Conservation (phyloP, 495 filamentous ascomycete species). For the Poronia punctata region DNA sequence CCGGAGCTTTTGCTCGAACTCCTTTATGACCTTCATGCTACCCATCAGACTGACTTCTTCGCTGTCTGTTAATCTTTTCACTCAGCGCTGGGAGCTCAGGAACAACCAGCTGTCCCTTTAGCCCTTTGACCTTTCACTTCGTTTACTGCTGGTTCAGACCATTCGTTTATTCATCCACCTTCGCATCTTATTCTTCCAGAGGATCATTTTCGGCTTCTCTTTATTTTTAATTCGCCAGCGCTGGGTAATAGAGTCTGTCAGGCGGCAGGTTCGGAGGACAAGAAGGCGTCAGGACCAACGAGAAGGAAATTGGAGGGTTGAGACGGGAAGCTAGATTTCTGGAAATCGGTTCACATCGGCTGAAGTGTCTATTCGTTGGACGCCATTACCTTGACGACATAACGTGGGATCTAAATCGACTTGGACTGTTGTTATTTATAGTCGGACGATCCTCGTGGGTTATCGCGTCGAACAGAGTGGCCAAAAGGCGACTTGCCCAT, state of each 20-base stretch:
- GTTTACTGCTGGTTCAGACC: slow-evolving; percentile 55
- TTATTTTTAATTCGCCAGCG: slow-evolving; percentile 17
- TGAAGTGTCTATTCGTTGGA: slow-evolving; percentile 14
- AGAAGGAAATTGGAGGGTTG: not conserved
- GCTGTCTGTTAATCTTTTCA: slow-evolving; percentile 24
- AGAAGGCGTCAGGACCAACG: slow-evolving; percentile 8
- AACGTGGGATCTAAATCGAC: slow-evolving; percentile 15
- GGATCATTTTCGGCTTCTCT: slow-evolving; percentile 18
- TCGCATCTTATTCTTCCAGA: too few species aligned
- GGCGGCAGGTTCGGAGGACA: slow-evolving; percentile 5
- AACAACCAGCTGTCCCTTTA: slow-evolving; percentile 30
- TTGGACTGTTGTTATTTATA: slow-evolving; percentile 37
- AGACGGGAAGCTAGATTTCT: too few species aligned
- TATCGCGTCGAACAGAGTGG: slow-evolving; percentile 13
- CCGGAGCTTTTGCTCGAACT: slow-evolving; percentile 15
- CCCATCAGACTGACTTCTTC: slow-evolving; percentile 24
- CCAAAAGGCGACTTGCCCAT: slow-evolving; percentile 24
- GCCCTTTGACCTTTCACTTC: slow-evolving; percentile 36
- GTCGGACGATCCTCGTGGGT: slow-evolving; percentile 40
- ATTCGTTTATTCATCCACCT: slow-evolving; percentile 42
- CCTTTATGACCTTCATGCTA: slow-evolving; percentile 39
- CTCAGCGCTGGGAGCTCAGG: slow-evolving; percentile 27
- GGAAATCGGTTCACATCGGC: slow-evolving; percentile 9
- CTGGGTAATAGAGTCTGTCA: slow-evolving; percentile 3
- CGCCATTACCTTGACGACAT: slow-evolving; percentile 12